A percentile compares a stretch with the other conserved stretches of the same genome.
Conservation (phyloP, 2,329 filamentous ascomycete species). For the Aspergillus terreus region DNA sequence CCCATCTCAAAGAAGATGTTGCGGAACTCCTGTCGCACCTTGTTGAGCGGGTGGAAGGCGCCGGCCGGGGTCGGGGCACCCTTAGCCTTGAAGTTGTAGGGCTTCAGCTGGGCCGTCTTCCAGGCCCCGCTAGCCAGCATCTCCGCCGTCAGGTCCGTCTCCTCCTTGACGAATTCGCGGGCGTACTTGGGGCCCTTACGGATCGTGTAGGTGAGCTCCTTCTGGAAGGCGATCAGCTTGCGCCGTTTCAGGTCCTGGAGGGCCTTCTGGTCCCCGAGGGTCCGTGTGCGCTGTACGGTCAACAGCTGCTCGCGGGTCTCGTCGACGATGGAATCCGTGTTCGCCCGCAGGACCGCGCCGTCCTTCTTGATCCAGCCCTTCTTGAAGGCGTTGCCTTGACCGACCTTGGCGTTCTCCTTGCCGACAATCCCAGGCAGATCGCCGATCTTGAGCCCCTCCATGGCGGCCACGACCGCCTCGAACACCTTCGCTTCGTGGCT, state of each 20-base stretch:
- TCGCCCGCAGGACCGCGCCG: slow-evolving; percentile 52
- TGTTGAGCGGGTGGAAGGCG: slow-evolving; percentile 66
- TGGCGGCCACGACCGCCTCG: slow-evolving; percentile 64
- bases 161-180: slow-evolving; percentile 82
- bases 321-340: slow-evolving; percentile 72
- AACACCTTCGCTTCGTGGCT: slow-evolving; percentile 83
- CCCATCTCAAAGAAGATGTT: slow-evolving; percentile 99
- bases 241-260: slow-evolving; percentile 84
- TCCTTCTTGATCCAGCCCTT: slow-evolving; percentile 66
- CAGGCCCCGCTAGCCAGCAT: slow-evolving; percentile 84
- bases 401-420: slow-evolving; percentile 57
- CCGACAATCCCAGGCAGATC: slow-evolving; percentile 56
- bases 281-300: slow-evolving; percentile 66
- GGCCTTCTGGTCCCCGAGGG: slow-evolving; percentile 69
- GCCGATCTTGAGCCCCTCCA: slow-evolving; percentile 77
- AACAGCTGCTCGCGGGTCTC: slow-evolving; percentile 71
- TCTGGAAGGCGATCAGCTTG: slow-evolving; percentile 80
- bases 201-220: slow-evolving; percentile 80
- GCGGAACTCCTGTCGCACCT: slow-evolving; percentile 92
- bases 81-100: slow-evolving; percentile 72
- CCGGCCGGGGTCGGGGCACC: slow-evolving; percentile 50
- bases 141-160: slow-evolving; percentile 90
- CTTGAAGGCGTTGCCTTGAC: slow-evolving; percentile 92
- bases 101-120: slow-evolving; percentile 88
- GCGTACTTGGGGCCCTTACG: slow-evolving; percentile 85